A percentile compares a stretch with the other conserved stretches of the same genome.
Evolutionary conservation across 257 asterid genomes (phyloP).

Genomic region (Thymus mandschuricus): DNA sequence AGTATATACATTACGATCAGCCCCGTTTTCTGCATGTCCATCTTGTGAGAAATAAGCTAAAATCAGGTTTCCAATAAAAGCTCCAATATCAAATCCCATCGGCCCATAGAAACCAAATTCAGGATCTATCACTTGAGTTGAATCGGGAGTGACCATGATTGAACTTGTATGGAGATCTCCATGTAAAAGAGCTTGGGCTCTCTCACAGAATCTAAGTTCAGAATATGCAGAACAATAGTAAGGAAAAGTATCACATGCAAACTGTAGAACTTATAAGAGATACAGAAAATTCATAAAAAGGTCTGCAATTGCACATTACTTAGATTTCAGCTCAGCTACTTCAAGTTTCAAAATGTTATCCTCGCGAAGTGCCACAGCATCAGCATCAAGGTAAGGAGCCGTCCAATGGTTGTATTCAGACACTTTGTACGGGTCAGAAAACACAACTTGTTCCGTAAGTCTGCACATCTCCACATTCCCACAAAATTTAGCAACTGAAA

Average conservation of each 20-base stretch:
- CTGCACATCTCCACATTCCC: slow-evolving; percentile 92
- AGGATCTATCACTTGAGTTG: slow-evolving; percentile 95
- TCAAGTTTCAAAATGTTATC: slow-evolving; percentile 84
- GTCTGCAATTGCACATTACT: slow-evolving; percentile 41
- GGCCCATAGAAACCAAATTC: slow-evolving; percentile 95
- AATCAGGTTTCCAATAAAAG: slow-evolving; percentile 84
- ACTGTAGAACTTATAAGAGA: not conserved
- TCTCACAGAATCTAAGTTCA: slow-evolving; percentile 84
- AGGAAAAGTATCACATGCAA: slow-evolving; percentile 15
- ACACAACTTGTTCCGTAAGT: slow-evolving; percentile 94
- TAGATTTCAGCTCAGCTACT: slow-evolving; percentile 87
- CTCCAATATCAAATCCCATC: slow-evolving; percentile 95
- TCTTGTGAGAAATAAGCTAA: slow-evolving; percentile 93
- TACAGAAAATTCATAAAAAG: not conserved
- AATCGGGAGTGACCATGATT: slow-evolving; percentile 78
- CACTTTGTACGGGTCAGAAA: slow-evolving; percentile 93
- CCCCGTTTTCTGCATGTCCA: slow-evolving; percentile 70
- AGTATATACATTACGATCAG: slow-evolving; percentile 69
- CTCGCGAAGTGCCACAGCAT: slow-evolving; percentile 79
- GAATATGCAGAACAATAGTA: slow-evolving; percentile 33
- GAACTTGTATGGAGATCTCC: slow-evolving; percentile 97
- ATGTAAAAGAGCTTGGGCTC: slow-evolving; percentile 94
- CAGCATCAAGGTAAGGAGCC: slow-evolving; percentile 84
- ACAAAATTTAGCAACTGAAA: slow-evolving; percentile 92
- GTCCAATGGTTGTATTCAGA: slow-evolving; percentile 85